phyloP scores from a whole-genome alignment of 331 rosid species.

The Erythrophleum ivorense region DNA sequence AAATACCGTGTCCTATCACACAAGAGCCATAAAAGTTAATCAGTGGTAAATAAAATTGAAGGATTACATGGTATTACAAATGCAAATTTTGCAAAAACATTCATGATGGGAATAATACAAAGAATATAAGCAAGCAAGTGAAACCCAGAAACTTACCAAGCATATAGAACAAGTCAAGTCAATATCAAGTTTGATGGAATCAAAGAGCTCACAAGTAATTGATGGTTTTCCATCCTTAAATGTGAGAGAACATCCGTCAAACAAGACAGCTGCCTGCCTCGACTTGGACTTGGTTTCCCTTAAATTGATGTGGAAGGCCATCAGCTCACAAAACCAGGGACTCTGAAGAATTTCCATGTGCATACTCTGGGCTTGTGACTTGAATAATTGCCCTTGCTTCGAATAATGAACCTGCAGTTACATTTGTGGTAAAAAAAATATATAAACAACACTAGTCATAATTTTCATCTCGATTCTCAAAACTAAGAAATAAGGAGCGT shows the following conservation, averaged over 20 bases:
- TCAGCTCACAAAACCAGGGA: constrained; percentile 94
- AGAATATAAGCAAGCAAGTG: not conserved
- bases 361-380: constrained; percentile 80
- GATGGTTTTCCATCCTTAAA: constrained; percentile 81
- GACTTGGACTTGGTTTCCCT: constrained; percentile 64
- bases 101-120: not conserved
- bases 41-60: not conserved
- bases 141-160: constrained; percentile 65
- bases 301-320: constrained; percentile 90
- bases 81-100: not conserved
- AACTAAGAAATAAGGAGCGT: not conserved
- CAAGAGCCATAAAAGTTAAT: not conserved
- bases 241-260: constrained; percentile 73
- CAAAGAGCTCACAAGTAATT: constrained; percentile 80
- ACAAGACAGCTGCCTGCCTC: constrained; percentile 49
- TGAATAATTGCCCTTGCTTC: constrained; percentile 92
- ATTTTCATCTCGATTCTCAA: not conserved
- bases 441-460: not conserved
- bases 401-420: constrained; percentile 83
- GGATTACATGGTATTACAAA: not conserved
- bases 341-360: constrained; percentile 90
- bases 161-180: constrained; percentile 95
- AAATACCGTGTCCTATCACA: constrained; percentile 85
- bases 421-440: not conserved
- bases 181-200: constrained; percentile 77